Evolutionary conservation across 495 filamentous ascomycete genomes (phyloP).

Genomic region (Penicillium mononematosum): DNA sequence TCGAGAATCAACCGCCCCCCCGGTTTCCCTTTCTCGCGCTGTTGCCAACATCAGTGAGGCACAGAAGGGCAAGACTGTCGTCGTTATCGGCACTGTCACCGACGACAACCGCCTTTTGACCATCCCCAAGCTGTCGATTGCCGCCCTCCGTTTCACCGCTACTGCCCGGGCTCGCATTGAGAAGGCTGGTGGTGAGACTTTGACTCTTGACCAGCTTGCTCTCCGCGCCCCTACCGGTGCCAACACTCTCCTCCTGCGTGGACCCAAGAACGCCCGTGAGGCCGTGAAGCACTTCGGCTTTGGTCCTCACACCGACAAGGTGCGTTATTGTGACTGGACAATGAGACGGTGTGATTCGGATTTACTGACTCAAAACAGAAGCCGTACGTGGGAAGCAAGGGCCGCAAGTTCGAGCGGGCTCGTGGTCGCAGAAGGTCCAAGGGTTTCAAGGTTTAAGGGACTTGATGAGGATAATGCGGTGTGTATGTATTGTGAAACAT

Average conservation of each 20-base stretch:
- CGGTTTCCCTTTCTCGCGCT: conserved; percentile 89
- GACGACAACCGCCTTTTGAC: conserved; percentile 91
- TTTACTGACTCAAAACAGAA: conserved; percentile 56
- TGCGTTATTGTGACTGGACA: conserved; percentile 39
- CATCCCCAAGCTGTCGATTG: conserved; percentile 87
- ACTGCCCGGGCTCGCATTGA: conserved; percentile 90
- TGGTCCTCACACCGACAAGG: conserved; percentile 96
- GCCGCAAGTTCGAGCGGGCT: conserved; percentile 97
- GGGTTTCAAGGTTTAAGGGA: conserved; percentile 95
- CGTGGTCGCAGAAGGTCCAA: conserved; percentile 94
- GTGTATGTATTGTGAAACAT: conserved; percentile 15
- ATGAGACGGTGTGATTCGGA: neutral
- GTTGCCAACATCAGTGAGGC: conserved; percentile 61
- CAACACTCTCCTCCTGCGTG: conserved; percentile 92
- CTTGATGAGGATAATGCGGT: conserved; percentile 19
- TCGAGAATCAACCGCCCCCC: conserved; percentile 93
- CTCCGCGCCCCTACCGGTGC: conserved; percentile 87
- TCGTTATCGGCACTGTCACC: conserved; percentile 89
- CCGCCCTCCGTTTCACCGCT: conserved; percentile 92
- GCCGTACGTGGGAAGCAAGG: conserved; percentile 96
- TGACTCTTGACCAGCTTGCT: conserved; percentile 96
- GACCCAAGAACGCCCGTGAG: conserved; percentile 95
- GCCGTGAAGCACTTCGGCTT: conserved; percentile 99
- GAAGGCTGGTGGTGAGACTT: conserved; percentile 87
- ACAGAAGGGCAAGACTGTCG: conserved; percentile 84